phyloP scores from a whole-genome alignment of 2,329 filamentous ascomycete genomes.

The Diaporthe longicolla region DNA sequence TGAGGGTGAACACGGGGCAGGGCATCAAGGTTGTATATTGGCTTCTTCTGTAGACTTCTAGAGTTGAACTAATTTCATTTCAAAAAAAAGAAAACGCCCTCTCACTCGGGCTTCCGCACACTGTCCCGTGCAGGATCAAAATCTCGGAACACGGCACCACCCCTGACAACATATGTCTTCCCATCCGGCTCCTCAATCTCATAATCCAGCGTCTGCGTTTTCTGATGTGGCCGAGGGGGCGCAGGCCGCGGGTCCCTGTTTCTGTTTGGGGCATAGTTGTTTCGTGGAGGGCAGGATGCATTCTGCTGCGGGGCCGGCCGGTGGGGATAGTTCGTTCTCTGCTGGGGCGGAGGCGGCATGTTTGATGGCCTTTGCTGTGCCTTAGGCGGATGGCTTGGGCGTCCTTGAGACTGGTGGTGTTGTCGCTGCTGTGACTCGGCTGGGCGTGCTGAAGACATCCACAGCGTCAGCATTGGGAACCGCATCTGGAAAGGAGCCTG shows the following conservation, averaged over 20 bases:
- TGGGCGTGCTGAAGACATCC: background rate
- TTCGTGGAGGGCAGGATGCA: no score
- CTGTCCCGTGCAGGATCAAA: background rate
- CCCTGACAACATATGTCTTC: background rate
- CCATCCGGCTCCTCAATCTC: conserved; percentile 3
- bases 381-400: background rate
- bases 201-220: background rate
- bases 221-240: background rate
- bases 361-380: background rate
- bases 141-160: background rate
- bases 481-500: no score
- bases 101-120: background rate
- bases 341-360: background rate
- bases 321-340: background rate
- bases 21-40: background rate
- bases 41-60: background rate
- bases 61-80: no score
- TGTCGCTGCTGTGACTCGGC: background rate
- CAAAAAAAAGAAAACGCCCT: background rate
- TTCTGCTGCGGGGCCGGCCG: background rate
- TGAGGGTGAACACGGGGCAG: background rate
- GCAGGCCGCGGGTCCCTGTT: background rate
- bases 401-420: background rate
- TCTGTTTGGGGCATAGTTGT: background rate
- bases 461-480: background rate